Evolutionary conservation across 139 green algal species (phyloP).

Genomic region (Chlamydomonas urium): DNA sequence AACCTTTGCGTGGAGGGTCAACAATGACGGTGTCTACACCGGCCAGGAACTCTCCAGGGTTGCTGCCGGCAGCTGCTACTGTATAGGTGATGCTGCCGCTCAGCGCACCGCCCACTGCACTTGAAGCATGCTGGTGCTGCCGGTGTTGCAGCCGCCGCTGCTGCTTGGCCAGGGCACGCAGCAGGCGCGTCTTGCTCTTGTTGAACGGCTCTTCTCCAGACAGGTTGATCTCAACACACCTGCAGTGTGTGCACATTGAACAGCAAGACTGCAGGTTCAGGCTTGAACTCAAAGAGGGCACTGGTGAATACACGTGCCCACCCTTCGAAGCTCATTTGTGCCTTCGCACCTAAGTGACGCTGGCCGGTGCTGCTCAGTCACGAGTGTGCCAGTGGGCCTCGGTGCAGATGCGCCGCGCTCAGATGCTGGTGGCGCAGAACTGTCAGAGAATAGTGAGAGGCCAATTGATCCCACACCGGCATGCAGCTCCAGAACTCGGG

Average conservation of each 20-base stretch:
- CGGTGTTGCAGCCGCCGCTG: slow-evolving; percentile 6
- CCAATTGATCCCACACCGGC: slow-evolving; percentile 73
- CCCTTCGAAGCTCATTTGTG: slow-evolving; percentile 2
- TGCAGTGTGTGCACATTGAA: slow-evolving; percentile 3
- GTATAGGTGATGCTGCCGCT: no score
- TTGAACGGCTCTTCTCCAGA: slow-evolving; percentile 32
- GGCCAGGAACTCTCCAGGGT: slow-evolving; percentile 37
- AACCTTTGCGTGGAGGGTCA: slow-evolving; percentile 70
- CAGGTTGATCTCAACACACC: slow-evolving; percentile 69
- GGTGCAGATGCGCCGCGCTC: not conserved
- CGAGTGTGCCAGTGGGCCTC: not conserved
- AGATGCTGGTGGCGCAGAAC: not conserved
- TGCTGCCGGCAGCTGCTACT: slow-evolving; percentile 38
- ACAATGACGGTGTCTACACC: slow-evolving; percentile 63
- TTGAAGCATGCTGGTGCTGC: not conserved
- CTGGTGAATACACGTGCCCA: not conserved
- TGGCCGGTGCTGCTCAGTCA: not conserved
- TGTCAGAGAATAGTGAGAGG: slow-evolving; percentile 48
- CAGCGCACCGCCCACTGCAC: no score
- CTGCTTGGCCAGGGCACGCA: not conserved
- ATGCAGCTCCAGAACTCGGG: slow-evolving; percentile 20
- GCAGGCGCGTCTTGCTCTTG: not conserved
- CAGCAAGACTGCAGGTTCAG: not conserved
- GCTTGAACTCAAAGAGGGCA: not conserved
- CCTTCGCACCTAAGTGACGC: slow-evolving; percentile 9